phyloP scores from a whole-genome alignment of 2,329 filamentous ascomycete genomes.

The Trichoderma koningiopsis region DNA sequence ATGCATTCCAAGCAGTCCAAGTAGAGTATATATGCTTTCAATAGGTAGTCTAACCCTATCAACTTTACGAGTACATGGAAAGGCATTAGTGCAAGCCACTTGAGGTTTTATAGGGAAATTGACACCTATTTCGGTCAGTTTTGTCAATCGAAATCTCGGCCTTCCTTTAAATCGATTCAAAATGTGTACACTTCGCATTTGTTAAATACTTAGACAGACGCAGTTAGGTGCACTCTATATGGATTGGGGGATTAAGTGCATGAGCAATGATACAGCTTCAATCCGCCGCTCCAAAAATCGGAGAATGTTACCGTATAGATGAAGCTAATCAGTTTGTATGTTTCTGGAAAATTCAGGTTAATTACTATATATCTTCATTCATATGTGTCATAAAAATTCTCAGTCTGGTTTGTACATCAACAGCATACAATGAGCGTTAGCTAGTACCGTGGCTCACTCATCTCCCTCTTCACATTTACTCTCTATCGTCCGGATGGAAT shows the following conservation, averaged over 20 bases:
- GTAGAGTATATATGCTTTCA: neutral
- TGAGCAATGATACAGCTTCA: too few relatives aligned
- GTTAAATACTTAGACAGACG: too few relatives aligned
- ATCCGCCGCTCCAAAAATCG: too few relatives aligned
- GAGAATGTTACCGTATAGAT: too few relatives aligned
- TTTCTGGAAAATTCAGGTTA: too few relatives aligned
- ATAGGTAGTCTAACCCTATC: too few relatives aligned
- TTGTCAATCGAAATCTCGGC: neutral
- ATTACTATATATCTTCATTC: neutral
- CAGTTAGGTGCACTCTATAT: too few relatives aligned
- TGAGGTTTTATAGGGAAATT: neutral
- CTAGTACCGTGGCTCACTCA: neutral
- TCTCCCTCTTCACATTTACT: conserved; percentile 28
- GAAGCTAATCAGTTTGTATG: too few relatives aligned
- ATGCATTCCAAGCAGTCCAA: neutral
- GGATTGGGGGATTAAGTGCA: too few relatives aligned
- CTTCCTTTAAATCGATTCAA: neutral
- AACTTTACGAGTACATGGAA: neutral
- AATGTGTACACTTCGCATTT: neutral
- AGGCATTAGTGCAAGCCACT: neutral
- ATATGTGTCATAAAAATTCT: neutral
- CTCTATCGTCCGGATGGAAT: conserved; percentile 49
- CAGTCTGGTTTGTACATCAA: neutral
- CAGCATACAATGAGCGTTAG: neutral
- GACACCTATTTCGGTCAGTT: neutral